A percentile compares a stretch with the other conserved stretches of the same genome.
phyloP scores from a whole-genome alignment of 2,329 filamentous ascomycete genomes.

The Xylariales sp. region DNA sequence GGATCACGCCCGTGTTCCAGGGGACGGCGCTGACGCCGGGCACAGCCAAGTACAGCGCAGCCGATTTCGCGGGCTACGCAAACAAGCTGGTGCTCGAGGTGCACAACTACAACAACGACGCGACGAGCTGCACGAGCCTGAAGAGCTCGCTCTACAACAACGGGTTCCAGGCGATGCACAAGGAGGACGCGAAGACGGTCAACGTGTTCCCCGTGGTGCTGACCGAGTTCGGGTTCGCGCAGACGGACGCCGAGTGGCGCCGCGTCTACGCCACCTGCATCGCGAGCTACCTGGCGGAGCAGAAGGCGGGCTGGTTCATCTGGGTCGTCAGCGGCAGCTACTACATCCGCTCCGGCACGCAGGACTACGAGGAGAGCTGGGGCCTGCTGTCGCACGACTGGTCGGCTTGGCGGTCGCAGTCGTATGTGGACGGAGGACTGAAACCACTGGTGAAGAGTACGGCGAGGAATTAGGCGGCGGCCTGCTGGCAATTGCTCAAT shows the following conservation, averaged over 20 bases:
- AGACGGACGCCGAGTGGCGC: constrained; percentile 59
- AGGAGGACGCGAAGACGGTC: constrained; percentile 50
- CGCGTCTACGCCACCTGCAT: constrained; percentile 65
- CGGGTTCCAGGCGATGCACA: constrained; percentile 63
- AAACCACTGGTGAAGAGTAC: constrained; percentile 44
- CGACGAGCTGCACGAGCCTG: constrained; percentile 60
- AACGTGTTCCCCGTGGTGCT: constrained; percentile 63
- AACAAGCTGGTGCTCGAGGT: constrained; percentile 70
- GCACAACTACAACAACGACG: constrained; percentile 69
- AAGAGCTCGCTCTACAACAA: constrained; percentile 59
- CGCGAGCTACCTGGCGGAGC: constrained; percentile 59
- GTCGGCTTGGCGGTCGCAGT: constrained; percentile 61
- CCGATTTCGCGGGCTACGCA: constrained; percentile 61
- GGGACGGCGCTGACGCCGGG: constrained; percentile 61
- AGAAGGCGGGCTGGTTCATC: constrained; percentile 66
- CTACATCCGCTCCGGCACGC: constrained; percentile 63
- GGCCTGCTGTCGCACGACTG: constrained; percentile 66
- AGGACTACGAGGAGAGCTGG: constrained; percentile 69
- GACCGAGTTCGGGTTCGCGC: constrained; percentile 66
- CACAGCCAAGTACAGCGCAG: constrained; percentile 56
- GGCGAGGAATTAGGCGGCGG: constrained; percentile 25
- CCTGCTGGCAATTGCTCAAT: neutral
- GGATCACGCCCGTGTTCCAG: constrained; percentile 62
- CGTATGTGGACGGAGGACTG: constrained; percentile 57
- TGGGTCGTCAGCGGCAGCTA: constrained; percentile 71